Base-by-base conservation (phyloP, 1,284 basidiomycete species). In the Tylopilus sp. region DNA sequence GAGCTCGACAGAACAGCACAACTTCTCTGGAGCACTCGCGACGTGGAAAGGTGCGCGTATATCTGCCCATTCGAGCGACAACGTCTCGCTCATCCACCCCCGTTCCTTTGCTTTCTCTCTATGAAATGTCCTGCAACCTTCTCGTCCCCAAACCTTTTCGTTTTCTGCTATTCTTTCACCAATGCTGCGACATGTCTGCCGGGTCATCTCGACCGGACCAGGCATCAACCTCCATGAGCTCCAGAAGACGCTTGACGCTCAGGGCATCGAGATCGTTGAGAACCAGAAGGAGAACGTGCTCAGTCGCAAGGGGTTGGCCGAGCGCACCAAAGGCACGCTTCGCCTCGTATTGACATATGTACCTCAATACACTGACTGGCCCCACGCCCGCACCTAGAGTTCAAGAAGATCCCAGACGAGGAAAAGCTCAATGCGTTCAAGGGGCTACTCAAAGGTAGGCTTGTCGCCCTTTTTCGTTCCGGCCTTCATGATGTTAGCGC, bases 221-320 rank as follows among this genome's bases (percentile, higher is more conserved):
- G 93, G 86, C 58, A 89, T 97, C 64, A 88, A 90, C 68, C 79
- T 97, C 41, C 74, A 84, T 25, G 91, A 96, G 57, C 76, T 97
- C n/a, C 93, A 97, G 70, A 94, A 92, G 74, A 87, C 83, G 6
- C 78, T 97, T 44, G 93, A 97, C 69, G 74, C 79, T 15, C 94
- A 95, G 55, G 93, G 94, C 1, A 77, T 97, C 37, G 92, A 97
- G 70, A 76, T 97, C 9, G 94, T 97, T n/a, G 92, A 97, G 74
- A 93, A 94, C 70, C 93, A 97, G 75, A 97, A 96, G 73, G 94
- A 97, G 74, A 92, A 89, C 58, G 78, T 97, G 41, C 77, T 97
- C 2, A 92, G 92, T n/a, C 79, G 95, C 36, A 97, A 96, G 70
- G 87, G 84, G 49, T 75, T 97, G 15, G 91, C 94, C 1, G 94